Conservation (phyloP, 352 stramenopile genomes). For the Phytopythium boreale region DNA sequence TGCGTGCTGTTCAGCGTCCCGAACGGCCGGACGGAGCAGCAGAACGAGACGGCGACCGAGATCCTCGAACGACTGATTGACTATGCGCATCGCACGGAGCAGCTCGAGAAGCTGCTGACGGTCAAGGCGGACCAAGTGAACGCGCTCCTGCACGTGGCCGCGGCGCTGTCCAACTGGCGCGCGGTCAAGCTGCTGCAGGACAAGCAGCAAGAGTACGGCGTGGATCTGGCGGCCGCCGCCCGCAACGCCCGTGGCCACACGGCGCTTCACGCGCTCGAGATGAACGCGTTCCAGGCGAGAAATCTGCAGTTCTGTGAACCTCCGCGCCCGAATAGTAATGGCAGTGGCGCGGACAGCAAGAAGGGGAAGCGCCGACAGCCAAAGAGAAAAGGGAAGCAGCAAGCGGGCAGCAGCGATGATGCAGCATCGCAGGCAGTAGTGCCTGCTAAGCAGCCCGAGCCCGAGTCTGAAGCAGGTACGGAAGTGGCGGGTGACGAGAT, state of each 20-base stretch:
- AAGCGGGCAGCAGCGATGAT: not conserved
- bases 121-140: conserved; percentile 48
- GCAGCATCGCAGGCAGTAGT: not conserved
- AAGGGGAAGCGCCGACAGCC: conserved; percentile 5
- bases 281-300: conserved; percentile 53
- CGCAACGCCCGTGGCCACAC: conserved; percentile 35
- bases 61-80: conserved; percentile 40
- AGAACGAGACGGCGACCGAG: conserved; percentile 31
- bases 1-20: conserved; percentile 46
- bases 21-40: conserved; percentile 46
- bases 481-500: not conserved
- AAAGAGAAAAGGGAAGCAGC: conserved; percentile 6
- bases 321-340: conserved; percentile 11
- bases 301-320: conserved; percentile 39
- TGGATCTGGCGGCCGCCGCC: conserved; percentile 18
- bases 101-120: conserved; percentile 27
- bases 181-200: conserved; percentile 35
- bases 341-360: conserved; percentile 7
- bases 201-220: conserved; percentile 17
- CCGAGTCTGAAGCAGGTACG: conserved; percentile 38
- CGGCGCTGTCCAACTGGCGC: conserved; percentile 42
- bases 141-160: conserved; percentile 44
- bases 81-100: conserved; percentile 28
- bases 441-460: conserved; percentile 5
- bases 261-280: conserved; percentile 40